These are phyloP conservation scores for Lachancea quebecensis DNA, from an alignment of 805 yeast genomes.

Conservation along the genomic window DNA sequence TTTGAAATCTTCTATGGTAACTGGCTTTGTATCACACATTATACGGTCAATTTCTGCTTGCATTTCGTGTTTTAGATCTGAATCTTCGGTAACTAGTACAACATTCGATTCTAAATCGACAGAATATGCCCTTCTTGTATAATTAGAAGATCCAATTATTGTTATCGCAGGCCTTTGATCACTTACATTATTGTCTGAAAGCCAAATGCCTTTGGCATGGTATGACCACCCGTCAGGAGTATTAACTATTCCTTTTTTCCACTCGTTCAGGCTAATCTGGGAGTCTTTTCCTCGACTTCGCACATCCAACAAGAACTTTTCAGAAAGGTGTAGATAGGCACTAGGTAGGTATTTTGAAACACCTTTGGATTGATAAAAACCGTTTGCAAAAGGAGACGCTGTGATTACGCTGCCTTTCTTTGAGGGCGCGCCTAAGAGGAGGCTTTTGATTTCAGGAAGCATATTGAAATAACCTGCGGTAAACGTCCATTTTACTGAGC, in stretches of 20 bases:
- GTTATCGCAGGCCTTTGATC: slow-evolving; percentile 62
- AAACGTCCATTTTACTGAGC: slow-evolving; percentile 65
- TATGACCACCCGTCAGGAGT: slow-evolving; percentile 89
- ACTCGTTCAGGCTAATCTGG: slow-evolving; percentile 59
- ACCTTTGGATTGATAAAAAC: slow-evolving; percentile 81
- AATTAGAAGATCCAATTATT: slow-evolving; percentile 87
- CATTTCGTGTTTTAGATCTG: slow-evolving; percentile 50
- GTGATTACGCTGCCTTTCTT: slow-evolving; percentile 53
- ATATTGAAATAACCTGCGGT: slow-evolving; percentile 97
- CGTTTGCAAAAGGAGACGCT: slow-evolving; percentile 91
- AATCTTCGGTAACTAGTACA: slow-evolving; percentile 64
- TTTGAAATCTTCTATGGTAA: slow-evolving; percentile 56
- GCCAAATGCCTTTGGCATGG: slow-evolving; percentile 96
- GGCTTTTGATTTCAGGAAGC: slow-evolving; percentile 60
- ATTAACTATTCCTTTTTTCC: slow-evolving; percentile 83
- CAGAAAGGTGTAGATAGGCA: slow-evolving; percentile 75
- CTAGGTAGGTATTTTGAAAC: slow-evolving; percentile 75
- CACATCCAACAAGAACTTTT: slow-evolving; percentile 54
- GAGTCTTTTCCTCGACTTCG: slow-evolving; percentile 35
- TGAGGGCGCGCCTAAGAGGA: slow-evolving; percentile 52
- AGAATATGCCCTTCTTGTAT: slow-evolving; percentile 82
- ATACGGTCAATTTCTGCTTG: slow-evolving; percentile 57
- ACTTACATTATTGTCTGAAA: slow-evolving; percentile 36
- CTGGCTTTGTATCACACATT: slow-evolving; percentile 42
- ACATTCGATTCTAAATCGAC: slow-evolving; percentile 88